Percentiles rank a stretch among this genome's conserved stretches.
These are phyloP conservation scores for Kodamaea derodonti DNA, from an alignment of 1,139 yeast genomes.

Conservation along the genomic window DNA sequence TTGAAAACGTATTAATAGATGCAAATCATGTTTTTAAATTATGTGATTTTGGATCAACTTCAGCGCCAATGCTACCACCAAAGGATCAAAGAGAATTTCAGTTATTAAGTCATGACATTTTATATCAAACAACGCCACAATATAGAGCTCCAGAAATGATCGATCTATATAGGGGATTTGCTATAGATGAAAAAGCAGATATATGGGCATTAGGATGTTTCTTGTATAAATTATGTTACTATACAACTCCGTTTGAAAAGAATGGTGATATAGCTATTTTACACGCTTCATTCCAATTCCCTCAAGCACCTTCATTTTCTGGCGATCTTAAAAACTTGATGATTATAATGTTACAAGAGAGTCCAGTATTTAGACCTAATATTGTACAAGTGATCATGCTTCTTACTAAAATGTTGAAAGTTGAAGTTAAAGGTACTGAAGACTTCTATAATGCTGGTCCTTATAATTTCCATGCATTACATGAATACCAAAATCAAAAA, in stretches of 20 bases:
- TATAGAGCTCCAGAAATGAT: constrained; percentile 83
- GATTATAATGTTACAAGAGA: constrained; percentile 73
- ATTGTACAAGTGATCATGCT: constrained; percentile 61
- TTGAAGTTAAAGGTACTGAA: constrained; percentile 27
- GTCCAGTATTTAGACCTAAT: constrained; percentile 81
- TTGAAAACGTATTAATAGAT: constrained; percentile 71
- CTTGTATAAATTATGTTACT: constrained; percentile 70
- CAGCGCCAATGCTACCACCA: constrained; percentile 61
- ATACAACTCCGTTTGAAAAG: constrained; percentile 78
- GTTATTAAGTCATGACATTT: constrained; percentile 58
- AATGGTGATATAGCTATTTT: constrained; percentile 71
- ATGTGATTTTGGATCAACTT: constrained; percentile 77
- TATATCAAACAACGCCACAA: constrained; percentile 79
- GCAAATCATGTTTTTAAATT: constrained; percentile 54
- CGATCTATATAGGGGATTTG: constrained; percentile 60
- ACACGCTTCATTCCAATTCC: constrained; percentile 63
- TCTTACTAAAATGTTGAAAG: constrained; percentile 29
- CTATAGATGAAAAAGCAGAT: constrained; percentile 75
- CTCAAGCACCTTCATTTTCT: constrained; percentile 51
- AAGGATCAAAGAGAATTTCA: constrained; percentile 59
- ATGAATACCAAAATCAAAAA: constrained; percentile 40
- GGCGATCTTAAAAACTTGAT: constrained; percentile 69
- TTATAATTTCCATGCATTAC: constrained; percentile 44
- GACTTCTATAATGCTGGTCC: constrained; percentile 40
- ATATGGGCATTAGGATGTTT: constrained; percentile 85